Base-by-base conservation (phyloP, 2,329 filamentous ascomycete genomes). In the Celoporthe dispersa region DNA sequence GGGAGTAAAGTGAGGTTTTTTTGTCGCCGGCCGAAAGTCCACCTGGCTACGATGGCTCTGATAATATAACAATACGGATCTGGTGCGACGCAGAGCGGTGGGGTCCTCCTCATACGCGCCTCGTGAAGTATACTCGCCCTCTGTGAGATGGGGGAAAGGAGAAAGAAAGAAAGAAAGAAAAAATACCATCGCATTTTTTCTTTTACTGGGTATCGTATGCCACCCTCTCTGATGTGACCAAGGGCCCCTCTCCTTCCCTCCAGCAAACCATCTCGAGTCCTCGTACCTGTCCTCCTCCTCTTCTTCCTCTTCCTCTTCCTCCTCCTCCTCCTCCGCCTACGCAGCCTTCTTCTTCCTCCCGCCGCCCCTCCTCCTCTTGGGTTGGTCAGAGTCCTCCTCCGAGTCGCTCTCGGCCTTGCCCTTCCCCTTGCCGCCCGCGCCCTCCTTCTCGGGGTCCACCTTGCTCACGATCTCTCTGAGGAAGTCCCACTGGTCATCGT, bases 401-500 rank as follows among this genome's bases (percentile, higher is more conserved):
- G 72, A 79, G 35, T 74, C 73, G 73, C 82, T 87, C 74, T 88
- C 87, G 2, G 79, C 80, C 77, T 87, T 87, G 57, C 75, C 68
- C 68, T 64, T 72, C n/a, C 61, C 64, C 69, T 76, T 75, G 35
- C 76, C 76, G 19, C 77, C 75, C 66, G 79, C 80, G 68, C 81
- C 82, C 66, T 81, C 80, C 77, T 87, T 88, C 75, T 90, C 86
- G 44, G 77, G 77, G 73, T 87, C 92, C 0, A 98, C 91, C 78
- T 95, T 95, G 75, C 90, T 87, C 66, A 97, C 94, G 75, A 98
- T 98, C 66, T 98, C 94, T 71, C 89, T 87, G 72, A 99, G 82
- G 76, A 98, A 99, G 81, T 99, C 96, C 83, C 97, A 95, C 78
- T 97, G 94, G 73, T 96, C 93, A 77, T 97, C 93, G 35, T 90